Evolutionary conservation across 305 asterid species (phyloP).

Genomic region (Striga hermonthica): DNA sequence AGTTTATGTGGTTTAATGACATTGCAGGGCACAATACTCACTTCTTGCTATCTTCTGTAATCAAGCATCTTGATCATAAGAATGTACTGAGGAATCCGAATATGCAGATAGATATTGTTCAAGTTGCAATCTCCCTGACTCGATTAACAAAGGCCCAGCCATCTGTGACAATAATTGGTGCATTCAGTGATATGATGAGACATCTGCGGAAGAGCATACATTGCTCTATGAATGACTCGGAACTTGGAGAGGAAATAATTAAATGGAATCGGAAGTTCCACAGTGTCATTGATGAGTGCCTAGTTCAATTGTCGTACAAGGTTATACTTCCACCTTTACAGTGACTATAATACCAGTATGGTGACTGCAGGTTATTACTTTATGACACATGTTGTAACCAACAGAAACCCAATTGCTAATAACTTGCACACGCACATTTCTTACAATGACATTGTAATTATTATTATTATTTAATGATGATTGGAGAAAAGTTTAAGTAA

Average conservation of each 20-base stretch:
- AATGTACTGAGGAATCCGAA: slow-evolving; percentile 56
- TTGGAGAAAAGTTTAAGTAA: slow-evolving; percentile 29
- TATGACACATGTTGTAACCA: slow-evolving; percentile 23
- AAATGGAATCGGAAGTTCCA: slow-evolving; percentile 58
- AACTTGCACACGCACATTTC: background rate
- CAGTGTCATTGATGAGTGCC: slow-evolving; percentile 66
- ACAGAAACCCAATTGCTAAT: background rate
- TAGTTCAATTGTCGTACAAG: slow-evolving; percentile 65
- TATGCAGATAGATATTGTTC: slow-evolving; percentile 72
- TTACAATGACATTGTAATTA: background rate
- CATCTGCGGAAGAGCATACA: slow-evolving; percentile 71
- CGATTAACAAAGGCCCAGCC: slow-evolving; percentile 57
- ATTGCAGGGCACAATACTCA: slow-evolving; percentile 68
- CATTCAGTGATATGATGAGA: slow-evolving; percentile 77
- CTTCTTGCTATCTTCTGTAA: slow-evolving; percentile 61
- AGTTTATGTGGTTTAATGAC: slow-evolving; percentile 33
- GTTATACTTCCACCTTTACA: slow-evolving; percentile 36
- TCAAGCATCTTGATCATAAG: slow-evolving; percentile 88
- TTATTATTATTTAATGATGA: slow-evolving; percentile 15
- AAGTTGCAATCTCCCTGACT: slow-evolving; percentile 61
- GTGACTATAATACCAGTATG: slow-evolving; percentile 28
- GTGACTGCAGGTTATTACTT: slow-evolving; percentile 5
- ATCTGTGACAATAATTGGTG: slow-evolving; percentile 64
- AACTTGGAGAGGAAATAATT: slow-evolving; percentile 59
- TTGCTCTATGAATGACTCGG: slow-evolving; percentile 59